Evolutionary conservation across 1,284 basidiomycete species (phyloP).

Genomic region (Laetiporus sulphureus): DNA sequence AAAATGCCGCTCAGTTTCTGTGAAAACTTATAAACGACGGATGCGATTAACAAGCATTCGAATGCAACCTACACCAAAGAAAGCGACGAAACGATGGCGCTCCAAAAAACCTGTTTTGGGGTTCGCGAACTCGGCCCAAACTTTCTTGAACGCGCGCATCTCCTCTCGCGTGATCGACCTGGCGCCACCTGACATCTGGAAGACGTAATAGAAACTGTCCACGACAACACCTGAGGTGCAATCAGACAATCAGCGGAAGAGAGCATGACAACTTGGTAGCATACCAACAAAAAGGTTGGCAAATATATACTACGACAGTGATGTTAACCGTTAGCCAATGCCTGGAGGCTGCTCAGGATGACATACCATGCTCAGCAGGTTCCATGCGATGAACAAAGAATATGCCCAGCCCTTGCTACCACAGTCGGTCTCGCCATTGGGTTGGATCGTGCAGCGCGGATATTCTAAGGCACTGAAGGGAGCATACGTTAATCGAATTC

Average conservation of each 20-base stretch:
- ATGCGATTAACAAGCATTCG: conserved; percentile 6
- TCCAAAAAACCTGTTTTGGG: conserved; percentile 76
- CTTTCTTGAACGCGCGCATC: conserved; percentile 90
- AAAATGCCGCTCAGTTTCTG: conserved; percentile 79
- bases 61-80: conserved; percentile 65
- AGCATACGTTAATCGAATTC: background rate
- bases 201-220: conserved; percentile 95
- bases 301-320: conserved; percentile 78
- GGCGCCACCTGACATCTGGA: conserved; percentile 80
- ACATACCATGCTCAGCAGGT: conserved; percentile 90
- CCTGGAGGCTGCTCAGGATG: background rate
- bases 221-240: conserved; percentile 74
- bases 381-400: conserved; percentile 92
- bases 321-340: background rate
- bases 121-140: conserved; percentile 85
- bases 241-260: conserved; percentile 2
- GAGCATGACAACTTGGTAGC: conserved; percentile 4
- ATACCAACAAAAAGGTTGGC: conserved; percentile 89
- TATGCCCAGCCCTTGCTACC: conserved; percentile 86
- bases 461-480: conserved; percentile 58
- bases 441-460: conserved; percentile 78
- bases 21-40: background rate
- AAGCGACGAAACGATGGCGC: conserved; percentile 66
- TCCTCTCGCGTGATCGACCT: conserved; percentile 84
- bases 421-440: conserved; percentile 71